Conservation (phyloP, 1,139 yeast species). For the Scheffersomyces parashehatae region DNA sequence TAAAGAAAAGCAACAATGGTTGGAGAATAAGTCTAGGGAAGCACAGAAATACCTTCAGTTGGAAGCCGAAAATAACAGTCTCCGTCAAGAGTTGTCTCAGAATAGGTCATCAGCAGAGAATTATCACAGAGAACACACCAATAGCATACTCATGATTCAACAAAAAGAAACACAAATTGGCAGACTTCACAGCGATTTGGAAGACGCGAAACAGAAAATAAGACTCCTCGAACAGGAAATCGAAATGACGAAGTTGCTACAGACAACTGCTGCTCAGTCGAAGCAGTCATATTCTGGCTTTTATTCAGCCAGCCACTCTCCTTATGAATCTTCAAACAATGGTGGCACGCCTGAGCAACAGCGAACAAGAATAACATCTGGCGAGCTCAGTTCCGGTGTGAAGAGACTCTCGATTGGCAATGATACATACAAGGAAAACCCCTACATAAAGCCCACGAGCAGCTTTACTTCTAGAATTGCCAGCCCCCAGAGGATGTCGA, state of each 20-base stretch:
- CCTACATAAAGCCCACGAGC: conserved; percentile 10
- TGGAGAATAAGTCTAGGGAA: conserved; percentile 42
- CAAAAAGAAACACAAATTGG: conserved; percentile 68
- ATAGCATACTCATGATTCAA: conserved; percentile 52
- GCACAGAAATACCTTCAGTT: conserved; percentile 40
- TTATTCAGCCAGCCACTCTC: neutral
- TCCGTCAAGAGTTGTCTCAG: conserved; percentile 41
- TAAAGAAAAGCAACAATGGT: conserved; percentile 54
- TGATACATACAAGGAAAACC: conserved; percentile 21
- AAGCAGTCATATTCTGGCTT: neutral
- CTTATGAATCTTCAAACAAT: neutral
- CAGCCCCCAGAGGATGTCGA: conserved; percentile 21
- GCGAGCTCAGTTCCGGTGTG: conserved; percentile 47
- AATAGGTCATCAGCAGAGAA: conserved; percentile 35
- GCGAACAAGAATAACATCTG: conserved; percentile 27
- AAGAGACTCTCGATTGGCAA: conserved; percentile 47
- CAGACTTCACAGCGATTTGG: conserved; percentile 61
- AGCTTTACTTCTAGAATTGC: conserved; percentile 12
- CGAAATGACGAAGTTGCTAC: conserved; percentile 40
- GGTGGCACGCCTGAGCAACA: conserved; percentile 9
- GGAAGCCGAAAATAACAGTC: conserved; percentile 42
- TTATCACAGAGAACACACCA: conserved; percentile 50
- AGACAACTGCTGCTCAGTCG: conserved; percentile 21
- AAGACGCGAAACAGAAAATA: conserved; percentile 49
- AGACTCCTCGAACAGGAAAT: conserved; percentile 54